Base-by-base conservation (phyloP, 2,329 filamentous ascomycete species). In the Aureobasidium namibiae region DNA sequence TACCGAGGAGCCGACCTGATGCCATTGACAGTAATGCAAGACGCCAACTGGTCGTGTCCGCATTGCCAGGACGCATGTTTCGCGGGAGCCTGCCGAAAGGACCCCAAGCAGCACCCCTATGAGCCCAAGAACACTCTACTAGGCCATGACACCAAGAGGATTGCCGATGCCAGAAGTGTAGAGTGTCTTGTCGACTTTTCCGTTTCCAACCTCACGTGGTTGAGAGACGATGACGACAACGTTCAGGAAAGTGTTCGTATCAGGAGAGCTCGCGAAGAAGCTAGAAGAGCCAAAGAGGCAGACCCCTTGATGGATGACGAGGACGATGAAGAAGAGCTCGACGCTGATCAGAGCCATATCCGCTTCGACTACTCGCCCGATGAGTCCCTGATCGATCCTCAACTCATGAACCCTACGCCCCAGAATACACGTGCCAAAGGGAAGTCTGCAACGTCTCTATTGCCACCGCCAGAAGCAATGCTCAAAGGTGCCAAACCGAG, bases 161-260 rank as follows among this genome's bases (percentile, higher is more conserved):
- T 97, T 50, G 92, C 94, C 2, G 94, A 99, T 73, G 87, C 89
- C 54, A 85, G 94, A 61, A 96, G 92, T 67, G 85, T 96, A 6
- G 92, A 97, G 71, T 87, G 85, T 24, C 80, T 97, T 23, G 90
- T 97, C 9, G 91, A 97, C 69, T 96, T 96, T 72, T 85, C 89
- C 26, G 80, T 89, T 41, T 92, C 95, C 56, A 99, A 99, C 70
- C 77, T 95, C 26, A 82, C 81, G 42, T 96, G 91, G 90, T 76
- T 97, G 49, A 81, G 82, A 56, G 84, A 84, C 59, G 62, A 63
- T 45, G 62, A 63, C 26, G 75, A 78, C 60, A 75, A 81, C 61
- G 65, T 68, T 4, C 65, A 66, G 31, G 72, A 77, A 18, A 74
- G 75, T 34, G 70, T 64, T 18, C 67, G 70, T 3, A 67, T 65